phyloP scores from a whole-genome alignment of 2,329 filamentous ascomycete species.

The Hansfordia pulvinata region DNA sequence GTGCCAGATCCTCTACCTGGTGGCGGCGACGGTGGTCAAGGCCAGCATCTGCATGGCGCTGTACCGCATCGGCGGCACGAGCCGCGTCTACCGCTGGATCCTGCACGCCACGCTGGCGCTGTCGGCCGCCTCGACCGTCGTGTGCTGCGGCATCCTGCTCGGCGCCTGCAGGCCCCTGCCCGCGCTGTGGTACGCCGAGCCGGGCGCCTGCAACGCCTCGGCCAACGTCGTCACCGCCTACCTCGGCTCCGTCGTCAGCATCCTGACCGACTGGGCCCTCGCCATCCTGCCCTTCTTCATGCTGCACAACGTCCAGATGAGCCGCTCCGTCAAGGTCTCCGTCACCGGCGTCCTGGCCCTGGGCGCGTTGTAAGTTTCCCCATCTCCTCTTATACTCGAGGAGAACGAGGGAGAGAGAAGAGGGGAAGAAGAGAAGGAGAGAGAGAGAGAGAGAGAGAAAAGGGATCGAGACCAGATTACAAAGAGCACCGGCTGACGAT shows the following conservation, averaged over 20 bases:
- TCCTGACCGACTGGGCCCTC: constrained; percentile 19
- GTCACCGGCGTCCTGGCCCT: constrained; percentile 27
- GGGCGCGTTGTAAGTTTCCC: constrained; percentile 23
- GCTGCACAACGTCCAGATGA: constrained; percentile 26
- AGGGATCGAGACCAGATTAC: constrained; percentile 4
- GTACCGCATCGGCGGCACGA: constrained; percentile 16
- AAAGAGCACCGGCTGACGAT: too few species aligned
- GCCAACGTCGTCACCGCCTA: constrained; percentile 17
- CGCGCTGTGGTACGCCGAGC: constrained; percentile 15
- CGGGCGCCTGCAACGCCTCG: constrained; percentile 12
- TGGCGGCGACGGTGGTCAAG: too few species aligned
- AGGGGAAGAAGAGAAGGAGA: too few species aligned
- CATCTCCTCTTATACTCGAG: too few species aligned
- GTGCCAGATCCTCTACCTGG: too few species aligned
- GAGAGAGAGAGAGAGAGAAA: too few species aligned
- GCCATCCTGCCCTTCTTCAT: constrained; percentile 23
- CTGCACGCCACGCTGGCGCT: constrained; percentile 13
- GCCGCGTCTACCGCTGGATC: constrained; percentile 12
- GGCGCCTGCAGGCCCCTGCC: constrained; percentile 18
- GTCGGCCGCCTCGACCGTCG: constrained; percentile 9
- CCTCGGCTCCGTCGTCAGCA: constrained; percentile 21
- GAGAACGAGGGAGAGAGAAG: too few species aligned
- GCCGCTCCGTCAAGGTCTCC: constrained; percentile 27
- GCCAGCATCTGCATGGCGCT: constrained; percentile 16
- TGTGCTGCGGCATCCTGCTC: constrained; percentile 14